A percentile compares a stretch with the other conserved stretches of the same genome.
Evolutionary conservation across 768 basidiomycete genomes (phyloP).

Genomic region (Collybia nuda): DNA sequence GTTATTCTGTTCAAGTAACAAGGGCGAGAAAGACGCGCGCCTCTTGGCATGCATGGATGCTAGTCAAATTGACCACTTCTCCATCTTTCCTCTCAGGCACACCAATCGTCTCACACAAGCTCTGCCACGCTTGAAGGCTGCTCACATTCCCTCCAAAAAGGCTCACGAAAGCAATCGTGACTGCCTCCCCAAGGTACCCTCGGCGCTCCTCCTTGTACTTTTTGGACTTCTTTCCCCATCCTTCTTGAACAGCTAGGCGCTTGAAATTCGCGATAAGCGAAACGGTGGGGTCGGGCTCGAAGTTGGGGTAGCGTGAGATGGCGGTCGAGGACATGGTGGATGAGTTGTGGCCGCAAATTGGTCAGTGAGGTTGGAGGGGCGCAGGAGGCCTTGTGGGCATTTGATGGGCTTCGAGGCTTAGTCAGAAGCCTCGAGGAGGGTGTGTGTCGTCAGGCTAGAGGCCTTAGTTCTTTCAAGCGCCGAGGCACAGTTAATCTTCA

Average conservation of each 20-base stretch:
- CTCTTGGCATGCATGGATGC: conserved; percentile 12
- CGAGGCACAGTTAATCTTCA: too few species aligned
- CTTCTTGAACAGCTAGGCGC: conserved; percentile 10
- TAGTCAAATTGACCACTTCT: background rate
- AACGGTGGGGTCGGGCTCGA: background rate
- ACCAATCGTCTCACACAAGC: conserved; percentile 11
- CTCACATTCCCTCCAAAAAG: conserved; percentile 9
- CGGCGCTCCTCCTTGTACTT: conserved; percentile 11
- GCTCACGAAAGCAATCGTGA: conserved; percentile 5
- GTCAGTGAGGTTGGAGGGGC: background rate
- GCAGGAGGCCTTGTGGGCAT: too few species aligned
- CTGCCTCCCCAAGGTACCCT: conserved; percentile 7
- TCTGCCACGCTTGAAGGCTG: conserved; percentile 13
- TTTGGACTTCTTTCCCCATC: conserved; percentile 10
- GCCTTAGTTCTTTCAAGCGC: too few species aligned
- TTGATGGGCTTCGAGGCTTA: too few species aligned
- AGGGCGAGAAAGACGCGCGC: background rate
- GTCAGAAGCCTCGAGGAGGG: too few species aligned
- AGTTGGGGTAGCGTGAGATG: background rate
- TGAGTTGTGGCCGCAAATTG: background rate
- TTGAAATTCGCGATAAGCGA: conserved; percentile 12
- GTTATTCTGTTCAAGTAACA: background rate
- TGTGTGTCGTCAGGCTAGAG: too few species aligned
- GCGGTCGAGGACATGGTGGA: background rate
- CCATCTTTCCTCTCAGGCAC: background rate